phyloP scores from a whole-genome alignment of 2,329 filamentous ascomycete genomes.

The Pseudogymnoascus destructans region DNA sequence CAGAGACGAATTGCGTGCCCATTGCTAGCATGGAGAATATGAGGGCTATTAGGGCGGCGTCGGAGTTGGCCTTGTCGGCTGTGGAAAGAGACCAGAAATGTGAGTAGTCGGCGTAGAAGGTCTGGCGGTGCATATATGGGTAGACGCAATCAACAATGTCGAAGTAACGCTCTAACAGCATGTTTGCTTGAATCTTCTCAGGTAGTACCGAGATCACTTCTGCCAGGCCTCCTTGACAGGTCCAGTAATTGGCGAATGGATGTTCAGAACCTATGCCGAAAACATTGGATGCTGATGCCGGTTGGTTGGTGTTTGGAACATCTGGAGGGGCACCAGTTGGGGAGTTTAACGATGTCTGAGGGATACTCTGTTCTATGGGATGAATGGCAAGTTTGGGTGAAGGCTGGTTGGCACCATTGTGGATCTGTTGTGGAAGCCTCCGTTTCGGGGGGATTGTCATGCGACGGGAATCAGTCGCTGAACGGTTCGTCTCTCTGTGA shows the following conservation, averaged over 20 bases:
- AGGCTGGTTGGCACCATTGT: conserved; percentile 14
- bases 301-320: conserved; percentile 56
- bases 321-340: conserved; percentile 53
- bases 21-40: conserved; percentile 67
- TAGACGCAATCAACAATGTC: conserved; percentile 68
- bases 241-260: conserved; percentile 78
- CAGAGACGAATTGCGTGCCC: conserved; percentile 63
- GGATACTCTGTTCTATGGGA: conserved; percentile 29
- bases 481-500: conserved; percentile 43
- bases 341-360: conserved; percentile 25
- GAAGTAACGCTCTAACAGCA: conserved; percentile 50
- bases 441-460: conserved; percentile 46
- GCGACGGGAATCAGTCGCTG: conserved; percentile 38
- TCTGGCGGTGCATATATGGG: conserved; percentile 63
- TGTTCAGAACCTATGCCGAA: conserved; percentile 72
- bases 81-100: conserved; percentile 55
- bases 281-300: conserved; percentile 60
- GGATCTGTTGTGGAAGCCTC: conserved; percentile 24
- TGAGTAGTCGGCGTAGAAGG: conserved; percentile 67
- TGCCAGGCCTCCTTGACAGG: conserved; percentile 57
- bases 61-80: conserved; percentile 45
- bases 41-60: conserved; percentile 57
- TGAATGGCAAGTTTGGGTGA: conserved; percentile 45
- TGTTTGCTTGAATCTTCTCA: conserved; percentile 62
- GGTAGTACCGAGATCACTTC: conserved; percentile 67